These are phyloP conservation scores for Cornus controversa DNA, from an alignment of 148 eudicot genomes.

Conservation along the genomic window DNA sequence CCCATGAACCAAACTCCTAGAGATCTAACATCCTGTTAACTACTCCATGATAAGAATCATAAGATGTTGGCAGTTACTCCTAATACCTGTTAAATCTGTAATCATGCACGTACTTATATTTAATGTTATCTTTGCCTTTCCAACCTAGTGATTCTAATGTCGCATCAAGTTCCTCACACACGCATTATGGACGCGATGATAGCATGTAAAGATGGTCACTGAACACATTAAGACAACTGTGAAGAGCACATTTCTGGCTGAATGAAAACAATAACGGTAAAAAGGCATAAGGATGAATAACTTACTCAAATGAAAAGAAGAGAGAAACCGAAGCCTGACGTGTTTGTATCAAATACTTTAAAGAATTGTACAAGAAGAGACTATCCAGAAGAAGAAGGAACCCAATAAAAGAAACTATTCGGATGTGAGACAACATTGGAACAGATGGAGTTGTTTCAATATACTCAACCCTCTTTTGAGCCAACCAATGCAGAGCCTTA, in stretches of 20 bases:
- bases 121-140: background rate
- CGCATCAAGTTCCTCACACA: background rate
- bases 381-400: conserved; percentile 82
- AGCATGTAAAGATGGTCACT: background rate
- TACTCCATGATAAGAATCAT: background rate
- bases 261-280: background rate
- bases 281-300: background rate
- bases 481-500: conserved; percentile 98
- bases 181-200: background rate
- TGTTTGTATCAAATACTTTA: conserved; percentile 71
- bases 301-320: conserved; percentile 97
- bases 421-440: conserved; percentile 67
- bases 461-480: conserved; percentile 96
- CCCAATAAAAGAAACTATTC: conserved; percentile 92
- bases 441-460: conserved; percentile 95
- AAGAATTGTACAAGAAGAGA: conserved; percentile 63
- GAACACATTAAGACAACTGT: background rate
- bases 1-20: background rate
- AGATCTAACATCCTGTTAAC: background rate
- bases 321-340: conserved; percentile 90
- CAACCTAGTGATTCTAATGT: background rate
- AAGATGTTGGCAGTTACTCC: background rate
- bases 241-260: background rate
- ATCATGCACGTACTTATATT: background rate
- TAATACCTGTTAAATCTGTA: background rate